phyloP scores from a whole-genome alignment of 768 basidiomycete genomes.

The Termitomyces sp. region DNA sequence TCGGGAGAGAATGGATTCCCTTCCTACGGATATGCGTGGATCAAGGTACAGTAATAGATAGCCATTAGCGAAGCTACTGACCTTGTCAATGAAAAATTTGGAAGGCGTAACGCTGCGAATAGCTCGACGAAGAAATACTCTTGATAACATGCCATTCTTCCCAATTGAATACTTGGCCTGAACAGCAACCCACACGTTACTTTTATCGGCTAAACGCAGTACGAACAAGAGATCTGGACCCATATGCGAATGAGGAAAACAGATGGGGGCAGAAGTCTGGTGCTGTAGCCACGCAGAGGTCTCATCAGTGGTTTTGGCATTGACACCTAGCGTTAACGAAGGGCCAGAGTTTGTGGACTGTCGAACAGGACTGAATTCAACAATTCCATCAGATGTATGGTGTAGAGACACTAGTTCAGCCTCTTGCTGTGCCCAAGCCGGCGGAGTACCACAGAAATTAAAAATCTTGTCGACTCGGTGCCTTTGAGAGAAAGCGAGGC shows the following conservation, averaged over 20 bases:
- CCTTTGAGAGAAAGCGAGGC: constrained; percentile 29
- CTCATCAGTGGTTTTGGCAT: constrained; percentile 29
- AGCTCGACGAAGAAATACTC: constrained; percentile 27
- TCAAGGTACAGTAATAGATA: neutral
- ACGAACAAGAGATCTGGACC: constrained; percentile 40
- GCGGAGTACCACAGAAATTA: constrained; percentile 25
- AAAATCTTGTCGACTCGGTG: constrained; percentile 31
- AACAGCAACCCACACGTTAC: constrained; percentile 36
- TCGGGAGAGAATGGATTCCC: constrained; percentile 28
- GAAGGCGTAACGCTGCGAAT: constrained; percentile 38
- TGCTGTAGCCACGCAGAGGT: constrained; percentile 32
- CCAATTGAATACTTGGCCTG: constrained; percentile 35
- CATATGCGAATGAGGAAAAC: constrained; percentile 36
- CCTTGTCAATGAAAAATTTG: constrained; percentile 36
- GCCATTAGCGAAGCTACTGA: constrained; percentile 6
- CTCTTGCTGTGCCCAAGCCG: constrained; percentile 31
- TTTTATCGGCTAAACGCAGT: constrained; percentile 27
- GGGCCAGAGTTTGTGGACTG: constrained; percentile 26
- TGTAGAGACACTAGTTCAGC: constrained; percentile 33
- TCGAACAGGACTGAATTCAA: constrained; percentile 25
- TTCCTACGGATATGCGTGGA: constrained; percentile 21
- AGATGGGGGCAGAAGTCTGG: constrained; percentile 25
- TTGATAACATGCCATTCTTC: constrained; percentile 25
- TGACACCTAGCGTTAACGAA: constrained; percentile 31
- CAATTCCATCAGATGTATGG: constrained; percentile 19